These are phyloP conservation scores for Pseudonitzschia delicatissima DNA, from an alignment of 108 stramenopile species.

Conservation along the genomic window DNA sequence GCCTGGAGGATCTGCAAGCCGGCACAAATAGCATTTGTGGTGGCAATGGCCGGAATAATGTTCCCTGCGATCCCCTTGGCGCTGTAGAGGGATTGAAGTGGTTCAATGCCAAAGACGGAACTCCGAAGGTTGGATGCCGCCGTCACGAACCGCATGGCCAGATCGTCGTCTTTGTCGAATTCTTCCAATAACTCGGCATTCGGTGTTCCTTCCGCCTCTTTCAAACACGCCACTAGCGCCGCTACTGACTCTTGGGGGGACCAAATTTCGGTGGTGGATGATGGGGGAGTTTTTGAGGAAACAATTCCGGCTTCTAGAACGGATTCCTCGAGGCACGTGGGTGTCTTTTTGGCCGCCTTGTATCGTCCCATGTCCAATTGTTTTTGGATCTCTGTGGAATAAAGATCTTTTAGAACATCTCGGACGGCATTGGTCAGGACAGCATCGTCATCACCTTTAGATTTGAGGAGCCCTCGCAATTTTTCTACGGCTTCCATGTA, in stretches of 20 bases:
- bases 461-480: constrained; percentile 36
- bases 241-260: constrained; percentile 39
- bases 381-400: constrained; percentile 70
- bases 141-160: constrained; percentile 95
- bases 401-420: constrained; percentile 44
- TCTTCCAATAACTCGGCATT: constrained; percentile 33
- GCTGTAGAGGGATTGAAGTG: constrained; percentile 76
- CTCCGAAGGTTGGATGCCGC: constrained; percentile 91
- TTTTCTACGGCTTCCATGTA: constrained; percentile 64
- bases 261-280: constrained; percentile 56
- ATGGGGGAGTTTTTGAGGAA: constrained; percentile 3
- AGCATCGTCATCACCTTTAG: background rate
- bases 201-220: constrained; percentile 41
- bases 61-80: constrained; percentile 99
- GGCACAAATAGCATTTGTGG: constrained; percentile 99
- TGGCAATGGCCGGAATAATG: constrained; percentile 99
- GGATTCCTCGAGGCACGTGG: constrained; percentile 28
- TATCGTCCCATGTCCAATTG: constrained; percentile 87
- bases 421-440: background rate
- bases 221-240: constrained; percentile 46
- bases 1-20: constrained; percentile 82
- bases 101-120: constrained; percentile 85
- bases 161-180: constrained; percentile 94
- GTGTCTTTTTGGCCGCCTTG: constrained; percentile 81
- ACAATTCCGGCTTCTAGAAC: constrained; percentile 12